Percentiles rank a stretch among this genome's conserved stretches.
Conservation (phyloP, 1,284 basidiomycete species). For the Tetrapyrgos nigripes region DNA sequence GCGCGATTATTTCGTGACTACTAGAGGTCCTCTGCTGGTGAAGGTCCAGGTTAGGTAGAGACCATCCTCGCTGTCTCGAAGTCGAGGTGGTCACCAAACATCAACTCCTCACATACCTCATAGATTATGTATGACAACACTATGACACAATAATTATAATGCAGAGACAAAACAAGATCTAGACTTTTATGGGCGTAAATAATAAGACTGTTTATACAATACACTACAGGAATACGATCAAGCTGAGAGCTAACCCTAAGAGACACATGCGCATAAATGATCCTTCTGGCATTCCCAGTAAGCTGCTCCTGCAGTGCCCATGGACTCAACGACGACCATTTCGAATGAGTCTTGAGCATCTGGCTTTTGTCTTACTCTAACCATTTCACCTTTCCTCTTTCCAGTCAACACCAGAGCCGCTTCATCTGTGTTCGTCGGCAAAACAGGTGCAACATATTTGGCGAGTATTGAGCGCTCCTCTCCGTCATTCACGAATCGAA, state of each 20-base stretch:
- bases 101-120: too few species aligned
- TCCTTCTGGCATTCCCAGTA: constrained; percentile 21
- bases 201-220: too few species aligned
- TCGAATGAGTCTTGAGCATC: constrained; percentile 22
- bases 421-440: constrained; percentile 42
- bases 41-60: constrained; percentile 15
- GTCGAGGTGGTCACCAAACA: too few species aligned
- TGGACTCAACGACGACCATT: constrained; percentile 15
- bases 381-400: constrained; percentile 38
- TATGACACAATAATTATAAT: too few species aligned
- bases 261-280: constrained; percentile 17
- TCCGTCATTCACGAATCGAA: constrained; percentile 40
- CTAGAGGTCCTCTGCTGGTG: constrained; percentile 25
- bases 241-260: too few species aligned
- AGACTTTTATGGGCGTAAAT: too few species aligned
- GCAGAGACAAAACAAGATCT: too few species aligned
- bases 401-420: constrained; percentile 47
- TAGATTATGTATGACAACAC: too few species aligned
- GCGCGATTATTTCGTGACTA: constrained; percentile 38
- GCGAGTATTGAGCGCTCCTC: constrained; percentile 40
- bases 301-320: background rate
- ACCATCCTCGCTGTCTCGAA: too few species aligned
- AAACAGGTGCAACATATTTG: constrained; percentile 46
- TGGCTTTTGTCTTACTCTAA: constrained; percentile 44
- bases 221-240: too few species aligned